Base-by-base conservation (phyloP, 352 stramenopile genomes). In the Globisporangium perplexum region DNA sequence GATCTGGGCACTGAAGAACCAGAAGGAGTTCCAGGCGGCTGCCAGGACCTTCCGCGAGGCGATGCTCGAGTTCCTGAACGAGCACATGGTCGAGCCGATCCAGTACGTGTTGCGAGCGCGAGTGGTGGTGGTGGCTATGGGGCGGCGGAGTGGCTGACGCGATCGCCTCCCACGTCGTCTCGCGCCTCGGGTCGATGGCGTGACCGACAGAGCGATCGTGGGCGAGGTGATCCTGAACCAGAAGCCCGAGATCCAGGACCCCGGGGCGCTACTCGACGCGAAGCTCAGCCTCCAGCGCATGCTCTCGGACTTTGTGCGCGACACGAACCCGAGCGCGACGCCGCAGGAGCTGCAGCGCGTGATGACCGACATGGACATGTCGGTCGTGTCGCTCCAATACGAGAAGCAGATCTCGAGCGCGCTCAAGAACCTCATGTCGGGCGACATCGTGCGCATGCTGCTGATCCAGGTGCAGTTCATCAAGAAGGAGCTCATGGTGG, bases 381-480 rank as follows among this genome's bases (percentile, higher is more conserved):
- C 77, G 31, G 72, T 88, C 12, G 77, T 88, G 22, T 88, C 77
- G 50, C 57, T 88, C 41, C 74, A 86, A 63, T 88, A 84, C 52
- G 77, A 88, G 45, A 86, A 88, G 52, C 68, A 77, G 36, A 59
- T 93, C 24, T 65, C 55, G 28, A 74, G 66, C 35, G 77, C 83
- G 14, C 71, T 93, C 50, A 74, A 70, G 14, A 93, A 91, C 62
- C 56, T 93, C 39, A 85, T 93, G 68, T 88, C 80, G 23, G 83
- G 83, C 18, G 83, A 93, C 47, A 91, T 93, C 42, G 81, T 93
- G 53, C 83, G 83, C 33, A 93, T 93, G 83, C 70, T 93, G 52
- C 67, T 93, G 30, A 93, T 93, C 52, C 83, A 93, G 41, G 78
- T 93, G 35, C 83, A 93, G 62, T 93, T 93, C 53, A 93, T 93